phyloP scores from a whole-genome alignment of 2,329 filamentous ascomycete species.

The Cladosporium austrohemisphaericum region DNA sequence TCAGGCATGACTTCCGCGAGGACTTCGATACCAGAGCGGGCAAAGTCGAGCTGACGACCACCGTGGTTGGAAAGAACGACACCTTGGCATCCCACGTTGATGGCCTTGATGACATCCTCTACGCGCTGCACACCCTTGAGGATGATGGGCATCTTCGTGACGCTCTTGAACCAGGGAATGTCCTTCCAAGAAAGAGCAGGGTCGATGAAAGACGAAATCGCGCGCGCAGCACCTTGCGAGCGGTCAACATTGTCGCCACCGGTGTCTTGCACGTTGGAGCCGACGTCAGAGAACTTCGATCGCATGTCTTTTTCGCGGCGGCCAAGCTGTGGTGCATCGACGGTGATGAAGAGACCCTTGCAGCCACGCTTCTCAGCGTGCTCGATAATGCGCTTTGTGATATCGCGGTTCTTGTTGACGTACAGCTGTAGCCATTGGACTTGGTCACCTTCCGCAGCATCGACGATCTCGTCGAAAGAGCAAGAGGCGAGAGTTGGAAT shows the following conservation, averaged over 20 bases:
- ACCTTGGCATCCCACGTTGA: constrained; percentile 68
- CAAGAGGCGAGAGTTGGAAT: constrained; percentile 95
- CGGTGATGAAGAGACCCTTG: constrained; percentile 95
- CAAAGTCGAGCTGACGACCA: constrained; percentile 87
- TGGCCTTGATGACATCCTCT: constrained; percentile 86
- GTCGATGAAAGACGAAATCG: constrained; percentile 96
- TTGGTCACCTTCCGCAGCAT: constrained; percentile 74
- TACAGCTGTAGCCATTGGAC: constrained; percentile 90
- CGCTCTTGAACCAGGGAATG: constrained; percentile 76
- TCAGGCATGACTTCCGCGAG: constrained; percentile 91
- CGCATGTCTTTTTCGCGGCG: constrained; percentile 98
- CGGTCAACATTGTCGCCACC: constrained; percentile 71
- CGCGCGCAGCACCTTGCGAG: constrained; percentile 86
- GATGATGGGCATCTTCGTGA: constrained; percentile 92
- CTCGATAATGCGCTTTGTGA: constrained; percentile 85
- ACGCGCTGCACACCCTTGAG: constrained; percentile 96
- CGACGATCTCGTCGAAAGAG: constrained; percentile 94
- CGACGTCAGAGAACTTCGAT: constrained; percentile 68
- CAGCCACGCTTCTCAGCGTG: constrained; percentile 90
- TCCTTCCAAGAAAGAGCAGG: constrained; percentile 90
- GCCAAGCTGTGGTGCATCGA: constrained; percentile 93
- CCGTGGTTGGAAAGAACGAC: constrained; percentile 96
- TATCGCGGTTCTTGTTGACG: constrained; percentile 86
- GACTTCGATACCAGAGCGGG: constrained; percentile 82
- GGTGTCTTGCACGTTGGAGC: constrained; percentile 71